Evolutionary conservation across 768 basidiomycete species (phyloP).

Genomic region (Lentinula aciculospora): DNA sequence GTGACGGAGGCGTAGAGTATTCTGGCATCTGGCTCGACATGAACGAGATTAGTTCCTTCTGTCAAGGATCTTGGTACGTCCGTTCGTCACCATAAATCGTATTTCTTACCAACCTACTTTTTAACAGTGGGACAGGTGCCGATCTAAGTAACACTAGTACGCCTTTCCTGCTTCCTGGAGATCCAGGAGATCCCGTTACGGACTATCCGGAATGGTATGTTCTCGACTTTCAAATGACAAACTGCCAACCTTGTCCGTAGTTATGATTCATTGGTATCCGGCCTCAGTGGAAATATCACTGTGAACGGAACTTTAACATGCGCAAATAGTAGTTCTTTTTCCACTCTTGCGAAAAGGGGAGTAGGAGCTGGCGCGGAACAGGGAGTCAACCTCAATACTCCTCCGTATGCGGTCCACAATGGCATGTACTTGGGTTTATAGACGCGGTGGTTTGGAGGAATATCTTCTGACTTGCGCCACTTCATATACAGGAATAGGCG

Average conservation of each 20-base stretch:
- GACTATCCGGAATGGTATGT: slow-evolving; percentile 68
- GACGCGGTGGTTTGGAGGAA: no score
- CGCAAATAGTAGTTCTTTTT: slow-evolving; percentile 13
- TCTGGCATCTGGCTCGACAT: slow-evolving; percentile 68
- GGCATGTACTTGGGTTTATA: slow-evolving; percentile 26
- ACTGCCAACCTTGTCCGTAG: slow-evolving; percentile 24
- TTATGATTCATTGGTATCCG: slow-evolving; percentile 56
- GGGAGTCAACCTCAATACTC: slow-evolving; percentile 46
- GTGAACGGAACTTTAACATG: slow-evolving; percentile 62
- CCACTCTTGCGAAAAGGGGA: slow-evolving; percentile 32
- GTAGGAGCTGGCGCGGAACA: slow-evolving; percentile 44
- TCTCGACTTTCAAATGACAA: background rate
- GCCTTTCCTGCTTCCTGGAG: slow-evolving; percentile 54
- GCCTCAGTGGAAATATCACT: slow-evolving; percentile 71
- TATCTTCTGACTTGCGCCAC: no score
- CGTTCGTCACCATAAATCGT: background rate
- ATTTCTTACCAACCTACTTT: background rate
- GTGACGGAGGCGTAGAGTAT: slow-evolving; percentile 44
- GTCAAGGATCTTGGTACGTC: slow-evolving; percentile 51
- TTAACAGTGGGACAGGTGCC: slow-evolving; percentile 46
- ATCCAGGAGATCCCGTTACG: slow-evolving; percentile 43
- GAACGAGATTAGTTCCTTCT: slow-evolving; percentile 67
- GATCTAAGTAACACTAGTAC: slow-evolving; percentile 49
- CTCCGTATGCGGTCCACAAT: slow-evolving; percentile 71
- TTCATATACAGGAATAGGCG: slow-evolving; percentile 36